These are phyloP conservation scores for Mentha longifolia DNA, from an alignment of 257 asterid species.

Conservation along the genomic window DNA sequence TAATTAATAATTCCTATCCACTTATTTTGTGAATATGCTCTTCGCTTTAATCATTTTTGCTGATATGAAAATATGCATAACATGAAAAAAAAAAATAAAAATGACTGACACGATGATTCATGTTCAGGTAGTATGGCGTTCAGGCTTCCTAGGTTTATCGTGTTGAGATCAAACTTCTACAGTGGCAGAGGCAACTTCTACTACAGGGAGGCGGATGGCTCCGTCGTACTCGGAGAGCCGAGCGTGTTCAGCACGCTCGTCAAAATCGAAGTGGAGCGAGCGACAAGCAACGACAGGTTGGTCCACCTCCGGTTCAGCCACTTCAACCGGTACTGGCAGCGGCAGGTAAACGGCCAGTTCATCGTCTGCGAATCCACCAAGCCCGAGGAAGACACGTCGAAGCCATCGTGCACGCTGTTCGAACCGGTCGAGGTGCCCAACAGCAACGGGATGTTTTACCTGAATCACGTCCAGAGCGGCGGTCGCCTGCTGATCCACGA, in stretches of 20 bases:
- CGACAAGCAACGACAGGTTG: background rate
- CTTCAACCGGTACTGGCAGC: background rate
- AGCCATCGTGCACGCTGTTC: too few relatives aligned
- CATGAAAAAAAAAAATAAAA: too few relatives aligned
- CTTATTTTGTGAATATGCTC: too few relatives aligned
- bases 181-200: background rate
- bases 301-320: constrained; percentile 8
- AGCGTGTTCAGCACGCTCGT: constrained; percentile 1
- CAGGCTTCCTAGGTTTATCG: background rate
- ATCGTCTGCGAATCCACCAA: background rate
- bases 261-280: background rate
- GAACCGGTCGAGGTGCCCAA: too few relatives aligned
- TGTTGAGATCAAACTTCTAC: background rate
- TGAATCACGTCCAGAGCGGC: background rate
- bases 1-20: too few relatives aligned
- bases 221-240: background rate
- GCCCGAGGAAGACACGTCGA: background rate
- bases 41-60: too few relatives aligned
- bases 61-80: too few relatives aligned
- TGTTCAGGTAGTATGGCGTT: background rate
- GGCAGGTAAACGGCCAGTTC: background rate
- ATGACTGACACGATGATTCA: too few relatives aligned
- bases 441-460: too few relatives aligned
- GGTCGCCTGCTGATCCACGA: background rate
- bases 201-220: background rate